Percentiles rank a stretch among this genome's conserved stretches.
These are phyloP conservation scores for Dactylellina haptotyla DNA, from an alignment of 2,329 filamentous ascomycete species.

Conservation along the genomic window DNA sequence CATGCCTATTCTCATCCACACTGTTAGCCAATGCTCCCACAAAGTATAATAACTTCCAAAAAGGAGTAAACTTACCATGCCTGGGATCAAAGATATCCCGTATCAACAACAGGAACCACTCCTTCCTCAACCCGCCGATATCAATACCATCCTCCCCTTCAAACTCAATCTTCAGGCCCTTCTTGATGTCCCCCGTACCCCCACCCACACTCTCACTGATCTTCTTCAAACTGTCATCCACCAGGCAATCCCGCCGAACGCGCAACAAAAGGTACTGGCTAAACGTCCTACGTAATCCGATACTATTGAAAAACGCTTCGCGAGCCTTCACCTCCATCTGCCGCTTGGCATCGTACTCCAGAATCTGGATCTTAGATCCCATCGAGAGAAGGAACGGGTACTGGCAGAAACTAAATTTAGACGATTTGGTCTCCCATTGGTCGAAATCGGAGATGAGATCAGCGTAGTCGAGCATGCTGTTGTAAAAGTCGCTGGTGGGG, in stretches of 20 bases:
- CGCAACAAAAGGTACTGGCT: constrained; percentile 81
- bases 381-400: constrained; percentile 93
- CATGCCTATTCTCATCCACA: constrained; percentile 71
- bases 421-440: constrained; percentile 79
- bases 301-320: constrained; percentile 90
- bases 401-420: constrained; percentile 87
- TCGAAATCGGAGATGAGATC: constrained; percentile 88
- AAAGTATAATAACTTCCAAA: too few relatives aligned
- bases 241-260: constrained; percentile 83
- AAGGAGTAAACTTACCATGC: constrained; percentile 71
- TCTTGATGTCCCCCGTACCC: constrained; percentile 86
- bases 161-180: constrained; percentile 85
- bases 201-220: constrained; percentile 85
- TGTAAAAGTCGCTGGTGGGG: constrained; percentile 86
- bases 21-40: constrained; percentile 2
- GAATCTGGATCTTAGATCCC: constrained; percentile 88
- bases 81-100: constrained; percentile 91
- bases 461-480: constrained; percentile 83
- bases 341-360: constrained; percentile 85
- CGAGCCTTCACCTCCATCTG: constrained; percentile 90
- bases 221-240: constrained; percentile 84
- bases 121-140: constrained; percentile 86
- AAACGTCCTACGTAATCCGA: constrained; percentile 77
- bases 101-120: constrained; percentile 91
- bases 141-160: constrained; percentile 90